phyloP scores from a whole-genome alignment of 805 yeast genomes.

The Candida caryicola region DNA sequence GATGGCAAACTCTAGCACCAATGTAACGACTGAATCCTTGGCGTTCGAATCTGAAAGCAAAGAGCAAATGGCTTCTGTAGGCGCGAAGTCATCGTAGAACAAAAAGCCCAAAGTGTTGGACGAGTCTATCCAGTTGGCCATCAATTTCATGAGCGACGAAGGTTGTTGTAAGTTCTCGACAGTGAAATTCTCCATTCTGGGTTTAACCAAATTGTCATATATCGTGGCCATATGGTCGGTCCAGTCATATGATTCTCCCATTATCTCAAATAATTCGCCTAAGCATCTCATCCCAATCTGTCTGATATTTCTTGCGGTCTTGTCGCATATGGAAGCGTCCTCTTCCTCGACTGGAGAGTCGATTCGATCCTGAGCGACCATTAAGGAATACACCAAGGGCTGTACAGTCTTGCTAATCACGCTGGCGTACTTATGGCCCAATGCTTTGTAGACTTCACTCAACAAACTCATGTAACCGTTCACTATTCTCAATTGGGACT shows the following conservation, averaged over 20 bases:
- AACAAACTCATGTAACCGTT: constrained; percentile 66
- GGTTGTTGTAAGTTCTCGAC: constrained; percentile 80
- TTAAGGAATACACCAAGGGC: constrained; percentile 56
- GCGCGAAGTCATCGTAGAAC: constrained; percentile 51
- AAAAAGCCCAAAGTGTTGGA: constrained; percentile 50
- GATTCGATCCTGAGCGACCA: constrained; percentile 49
- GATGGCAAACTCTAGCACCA: constrained; percentile 54
- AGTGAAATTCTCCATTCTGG: constrained; percentile 67
- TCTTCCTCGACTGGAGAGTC: constrained; percentile 12
- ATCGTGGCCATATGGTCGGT: constrained; percentile 44
- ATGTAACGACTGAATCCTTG: constrained; percentile 61
- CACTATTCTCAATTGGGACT: constrained; percentile 44
- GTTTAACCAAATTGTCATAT: constrained; percentile 52
- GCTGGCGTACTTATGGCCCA: constrained; percentile 55
- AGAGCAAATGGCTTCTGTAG: constrained; percentile 54
- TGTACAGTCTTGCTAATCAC: constrained; percentile 50
- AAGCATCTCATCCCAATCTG: constrained; percentile 67
- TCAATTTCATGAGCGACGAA: constrained; percentile 68
- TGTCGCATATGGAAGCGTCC: constrained; percentile 24
- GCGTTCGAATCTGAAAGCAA: constrained; percentile 53
- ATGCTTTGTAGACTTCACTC: constrained; percentile 50
- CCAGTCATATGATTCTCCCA: constrained; percentile 61
- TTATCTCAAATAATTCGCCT: constrained; percentile 48
- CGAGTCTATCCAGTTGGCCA: constrained; percentile 51
- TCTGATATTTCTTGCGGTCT: constrained; percentile 58